Conservation (phyloP, 1,284 basidiomycete genomes). For the Ceratobasidium sp. region DNA sequence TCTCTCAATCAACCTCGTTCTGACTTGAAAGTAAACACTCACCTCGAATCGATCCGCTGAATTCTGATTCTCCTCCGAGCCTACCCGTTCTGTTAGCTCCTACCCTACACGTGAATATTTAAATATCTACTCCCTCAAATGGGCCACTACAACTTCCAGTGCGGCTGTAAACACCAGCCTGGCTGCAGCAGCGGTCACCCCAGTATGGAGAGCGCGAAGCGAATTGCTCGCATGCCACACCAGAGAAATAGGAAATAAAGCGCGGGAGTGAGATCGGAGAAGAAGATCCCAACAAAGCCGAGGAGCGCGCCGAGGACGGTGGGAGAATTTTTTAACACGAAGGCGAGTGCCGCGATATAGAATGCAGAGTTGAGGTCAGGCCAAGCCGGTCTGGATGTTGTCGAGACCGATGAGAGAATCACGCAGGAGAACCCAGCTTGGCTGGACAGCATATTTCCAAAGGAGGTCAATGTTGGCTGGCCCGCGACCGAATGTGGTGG, state of each 20-base stretch:
- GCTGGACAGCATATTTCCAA: conserved; percentile 69
- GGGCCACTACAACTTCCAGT: no score
- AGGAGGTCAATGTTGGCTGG: conserved; percentile 72
- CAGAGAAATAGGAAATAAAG: conserved; percentile 67
- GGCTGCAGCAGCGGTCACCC: no score
- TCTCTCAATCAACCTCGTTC: no score
- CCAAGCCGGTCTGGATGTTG: conserved; percentile 67
- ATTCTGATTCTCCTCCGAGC: no score
- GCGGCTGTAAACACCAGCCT: no score
- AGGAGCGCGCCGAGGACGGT: conserved; percentile 63
- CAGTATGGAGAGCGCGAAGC: no score
- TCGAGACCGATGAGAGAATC: conserved; percentile 72
- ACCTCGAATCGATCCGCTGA: no score
- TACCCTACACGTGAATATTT: no score
- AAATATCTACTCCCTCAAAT: no score
- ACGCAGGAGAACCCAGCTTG: conserved; percentile 65
- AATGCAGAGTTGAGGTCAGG: conserved; percentile 73
- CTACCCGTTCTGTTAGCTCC: no score
- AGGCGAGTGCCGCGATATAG: conserved; percentile 66
- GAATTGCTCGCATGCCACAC: no score
- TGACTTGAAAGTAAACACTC: no score
- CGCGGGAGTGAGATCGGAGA: conserved; percentile 67
- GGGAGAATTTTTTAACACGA: conserved; percentile 53
- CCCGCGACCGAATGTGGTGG: conserved; percentile 73
- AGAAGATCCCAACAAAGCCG: conserved; percentile 66